Evolutionary conservation across 108 stramenopile species (phyloP).

Genomic region (Halocafeteria seosinensis): DNA sequence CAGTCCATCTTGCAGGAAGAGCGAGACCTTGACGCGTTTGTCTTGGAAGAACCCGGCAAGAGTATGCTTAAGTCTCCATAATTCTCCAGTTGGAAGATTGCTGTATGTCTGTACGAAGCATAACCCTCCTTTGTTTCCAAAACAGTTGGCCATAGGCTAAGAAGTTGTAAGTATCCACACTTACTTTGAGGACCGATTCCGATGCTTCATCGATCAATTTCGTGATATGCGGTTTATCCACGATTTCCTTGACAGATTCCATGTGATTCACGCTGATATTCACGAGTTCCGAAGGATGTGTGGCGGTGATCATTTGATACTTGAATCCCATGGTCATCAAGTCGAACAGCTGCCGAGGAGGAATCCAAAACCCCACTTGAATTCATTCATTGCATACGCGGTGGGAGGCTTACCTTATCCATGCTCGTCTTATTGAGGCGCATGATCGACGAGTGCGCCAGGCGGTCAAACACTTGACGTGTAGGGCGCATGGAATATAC

Average conservation of each 20-base stretch:
- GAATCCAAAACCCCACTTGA: no score
- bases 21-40: constrained; percentile 23
- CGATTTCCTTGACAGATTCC: constrained; percentile 12
- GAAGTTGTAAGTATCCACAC: no score
- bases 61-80: constrained; percentile 16
- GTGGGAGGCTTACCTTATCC: no score
- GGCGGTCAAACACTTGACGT: constrained; percentile 29
- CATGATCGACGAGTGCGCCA: constrained; percentile 48
- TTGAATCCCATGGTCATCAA: constrained; percentile 50
- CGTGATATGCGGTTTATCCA: not conserved
- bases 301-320: constrained; percentile 28
- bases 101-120: constrained; percentile 8
- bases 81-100: constrained; percentile 10
- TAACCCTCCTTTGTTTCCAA: no score
- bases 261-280: constrained; percentile 35
- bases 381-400: no score
- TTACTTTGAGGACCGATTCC: no score
- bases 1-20: constrained; percentile 28
- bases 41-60: constrained; percentile 26
- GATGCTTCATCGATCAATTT: not conserved
- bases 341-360: constrained; percentile 44
- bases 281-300: constrained; percentile 23
- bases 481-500: constrained; percentile 21
- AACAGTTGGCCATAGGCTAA: no score
- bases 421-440: constrained; percentile 37